Base-by-base conservation (phyloP, 2,329 filamentous ascomycete species). In the Aureobasidium namibiae region DNA sequence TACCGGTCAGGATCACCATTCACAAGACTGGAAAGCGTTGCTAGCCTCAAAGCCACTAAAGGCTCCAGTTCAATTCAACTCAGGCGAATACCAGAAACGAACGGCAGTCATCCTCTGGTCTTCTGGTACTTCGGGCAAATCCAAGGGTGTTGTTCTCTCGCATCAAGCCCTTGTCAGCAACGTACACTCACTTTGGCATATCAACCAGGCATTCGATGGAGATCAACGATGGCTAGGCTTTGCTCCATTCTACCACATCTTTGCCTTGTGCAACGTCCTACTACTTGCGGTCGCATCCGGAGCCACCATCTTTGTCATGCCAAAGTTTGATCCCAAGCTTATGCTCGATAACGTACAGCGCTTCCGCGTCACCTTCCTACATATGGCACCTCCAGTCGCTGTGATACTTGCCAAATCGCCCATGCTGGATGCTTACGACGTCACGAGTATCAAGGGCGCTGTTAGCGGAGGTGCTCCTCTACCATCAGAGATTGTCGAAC, bases 211-310 rank as follows among this genome's bases (percentile, higher is more conserved):
- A 18, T 59, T 59, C n/a, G 46, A 45, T 23, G 39, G 26, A 1
- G 16, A 59, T 9, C 57, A 59, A 18, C 38, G 57, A 36, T 59
- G 57, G 57, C 57, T 59, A 2, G 57, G 57, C 62, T 76, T 72
- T 58, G 74, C 80, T 36, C 80, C 79, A 7, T 77, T 80, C 70
- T 82, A 82, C 65, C 80, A 82, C 66, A 72, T 75, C 6, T 81
- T 80, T 65, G 75, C 76, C 5, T 70, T 73, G 0, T 70, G 77
- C 5, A 75, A 77, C 63, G 74, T 76, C 38, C 70, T 78, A 59
- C 67, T 80, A 45, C 75, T 76, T 64, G 72, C 76, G 10, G 70
- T 79, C 1, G 74, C 76, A 14, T 72, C 75, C 21, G 78, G 78
- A 10, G 69, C 76, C 41, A 73, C 74, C 8, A 72, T 76, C 14